A percentile compares a stretch with the other conserved stretches of the same genome.
These are phyloP conservation scores for Alternaria sp. DNA, from an alignment of 2,329 filamentous ascomycete species.

Conservation along the genomic window DNA sequence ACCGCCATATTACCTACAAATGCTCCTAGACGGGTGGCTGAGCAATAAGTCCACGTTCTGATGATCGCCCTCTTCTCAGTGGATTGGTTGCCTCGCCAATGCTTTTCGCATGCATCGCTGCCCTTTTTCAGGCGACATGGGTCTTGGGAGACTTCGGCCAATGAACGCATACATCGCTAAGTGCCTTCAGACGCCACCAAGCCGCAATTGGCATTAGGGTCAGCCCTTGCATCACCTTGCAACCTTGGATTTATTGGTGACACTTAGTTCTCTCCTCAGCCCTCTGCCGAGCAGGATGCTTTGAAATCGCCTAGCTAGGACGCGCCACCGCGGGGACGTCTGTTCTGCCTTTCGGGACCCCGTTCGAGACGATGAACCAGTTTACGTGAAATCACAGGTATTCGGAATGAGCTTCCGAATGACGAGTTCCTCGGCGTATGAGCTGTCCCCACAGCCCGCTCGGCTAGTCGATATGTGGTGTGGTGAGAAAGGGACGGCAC, in stretches of 20 bases:
- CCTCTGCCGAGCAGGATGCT: background rate
- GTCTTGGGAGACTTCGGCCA: background rate
- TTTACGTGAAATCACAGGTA: fast-evolving
- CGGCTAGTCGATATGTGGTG: background rate
- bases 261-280: background rate
- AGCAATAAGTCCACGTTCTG: background rate
- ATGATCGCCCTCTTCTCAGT: background rate
- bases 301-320: background rate
- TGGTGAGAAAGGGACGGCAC: background rate
- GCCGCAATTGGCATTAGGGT: background rate
- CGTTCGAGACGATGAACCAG: background rate
- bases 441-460: background rate
- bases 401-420: background rate
- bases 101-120: background rate
- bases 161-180: background rate
- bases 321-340: background rate
- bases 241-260: background rate
- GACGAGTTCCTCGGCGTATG: background rate
- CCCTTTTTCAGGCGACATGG: background rate
- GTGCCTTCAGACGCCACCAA: background rate
- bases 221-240: conserved; percentile 10
- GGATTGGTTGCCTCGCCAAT: background rate
- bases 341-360: background rate
- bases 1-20: background rate
- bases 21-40: background rate